Percentiles rank a stretch among this genome's conserved stretches.
Conservation (phyloP, 1,139 yeast species). For the Saccharomyces pastorianus region DNA sequence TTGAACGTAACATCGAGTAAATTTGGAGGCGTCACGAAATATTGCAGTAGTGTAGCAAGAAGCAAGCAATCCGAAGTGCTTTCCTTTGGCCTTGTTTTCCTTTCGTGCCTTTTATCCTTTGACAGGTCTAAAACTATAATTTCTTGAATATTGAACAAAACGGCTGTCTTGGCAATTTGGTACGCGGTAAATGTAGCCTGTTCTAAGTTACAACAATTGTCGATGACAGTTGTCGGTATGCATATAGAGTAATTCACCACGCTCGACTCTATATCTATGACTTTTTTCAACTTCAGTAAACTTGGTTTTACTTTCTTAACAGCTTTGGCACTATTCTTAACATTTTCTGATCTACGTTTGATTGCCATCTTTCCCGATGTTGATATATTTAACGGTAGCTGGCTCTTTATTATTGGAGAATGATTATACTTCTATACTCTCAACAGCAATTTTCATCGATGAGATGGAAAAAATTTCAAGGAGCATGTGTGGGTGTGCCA, state of each 20-base stretch:
- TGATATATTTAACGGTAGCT: background rate
- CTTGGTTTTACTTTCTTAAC: background rate
- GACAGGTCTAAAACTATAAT: conserved; percentile 54
- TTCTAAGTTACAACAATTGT: conserved; percentile 55
- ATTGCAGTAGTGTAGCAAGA: conserved; percentile 68
- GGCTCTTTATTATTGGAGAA: too few relatives aligned
- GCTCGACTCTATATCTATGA: conserved; percentile 21
- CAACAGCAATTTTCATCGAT: background rate
- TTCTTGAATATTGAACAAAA: conserved; percentile 62
- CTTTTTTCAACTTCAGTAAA: conserved; percentile 15
- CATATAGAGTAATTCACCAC: conserved; percentile 43
- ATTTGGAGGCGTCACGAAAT: conserved; percentile 80
- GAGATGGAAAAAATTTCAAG: background rate
- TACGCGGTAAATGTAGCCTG: conserved; percentile 69
- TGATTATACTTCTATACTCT: background rate
- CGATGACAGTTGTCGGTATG: conserved; percentile 55
- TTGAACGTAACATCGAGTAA: conserved; percentile 57
- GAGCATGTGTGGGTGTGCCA: background rate
- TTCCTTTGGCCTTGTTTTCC: conserved; percentile 10
- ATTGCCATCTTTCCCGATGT: background rate
- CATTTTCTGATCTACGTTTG: background rate
- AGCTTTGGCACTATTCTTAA: background rate
- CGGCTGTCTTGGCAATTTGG: conserved; percentile 71
- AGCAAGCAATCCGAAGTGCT: conserved; percentile 39
- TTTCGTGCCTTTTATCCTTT: conserved; percentile 9